Evolutionary conservation across 192 early-diverging fungal species (phyloP), one percentile per base, ranked within the genome.

Genomic region (Backusella luteola): DNA sequence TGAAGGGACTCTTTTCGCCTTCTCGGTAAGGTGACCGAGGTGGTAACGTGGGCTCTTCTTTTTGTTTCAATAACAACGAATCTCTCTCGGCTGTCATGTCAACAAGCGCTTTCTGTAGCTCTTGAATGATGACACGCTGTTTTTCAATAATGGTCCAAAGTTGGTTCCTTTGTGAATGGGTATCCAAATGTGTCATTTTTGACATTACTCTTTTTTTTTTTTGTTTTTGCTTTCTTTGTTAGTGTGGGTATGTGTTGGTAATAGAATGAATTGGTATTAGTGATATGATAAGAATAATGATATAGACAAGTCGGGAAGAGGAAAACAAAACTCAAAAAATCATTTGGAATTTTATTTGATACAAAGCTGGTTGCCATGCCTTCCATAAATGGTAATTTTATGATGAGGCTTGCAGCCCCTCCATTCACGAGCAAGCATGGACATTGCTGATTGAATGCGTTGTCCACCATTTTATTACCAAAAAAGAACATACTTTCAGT

Each of bases 111-210:
- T 91, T 92, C 87, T 96, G 93, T 72, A 98, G 83, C 68, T 93
- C 92, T 67, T 93, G 91, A 73, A 98, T 96, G 63, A 96, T 93
- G 49, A 85, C 80, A 67, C 93, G 87, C 85, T 98, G 96, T 71
- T 93, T 90, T 79, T 96, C 95, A 73, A 96, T 93, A 75, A 96
- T 92, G 81, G 92, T 94, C 94, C 95, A 96, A 34, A 98, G 88
- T 80, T 93, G 91, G n/a, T 91, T 92, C 66, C 96, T 95, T 79
- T 96, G 93, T 38, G 66, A 32, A 59, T 71, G 42, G 69, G 69
- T 71, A 71, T 71, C 42, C 34, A 41, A 46, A 46, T 59, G 23
- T 59, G 56, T 59, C 56, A 59, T 11, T 59, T 59, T 26, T 59
- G 56, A 59, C 56, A 59, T 59, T 59, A 23, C 56, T 29, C 3